Evolutionary conservation across 495 filamentous ascomycete genomes (phyloP).

Genomic region (Aspergillus nidulans): DNA sequence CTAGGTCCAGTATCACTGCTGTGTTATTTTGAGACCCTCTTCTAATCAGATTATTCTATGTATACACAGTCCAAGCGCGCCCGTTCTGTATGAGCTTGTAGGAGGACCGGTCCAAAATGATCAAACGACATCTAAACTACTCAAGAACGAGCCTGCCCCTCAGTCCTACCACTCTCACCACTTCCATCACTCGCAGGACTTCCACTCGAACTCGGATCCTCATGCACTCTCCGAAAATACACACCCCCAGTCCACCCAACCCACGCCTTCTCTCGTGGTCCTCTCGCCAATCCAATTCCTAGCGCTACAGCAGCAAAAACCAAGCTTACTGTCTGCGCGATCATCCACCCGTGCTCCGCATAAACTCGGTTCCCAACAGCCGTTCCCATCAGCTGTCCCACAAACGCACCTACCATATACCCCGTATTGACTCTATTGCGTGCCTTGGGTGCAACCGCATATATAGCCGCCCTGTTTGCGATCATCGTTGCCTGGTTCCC

Average conservation of each 20-base stretch:
- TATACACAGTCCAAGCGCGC: no score
- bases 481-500: slow-evolving; percentile 73
- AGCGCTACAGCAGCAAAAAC: slow-evolving; percentile 60
- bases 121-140: no score
- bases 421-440: slow-evolving; percentile 77
- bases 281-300: slow-evolving; percentile 52
- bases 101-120: no score
- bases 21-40: no score
- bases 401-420: slow-evolving; percentile 74
- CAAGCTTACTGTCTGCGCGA: slow-evolving; percentile 62
- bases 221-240: not conserved
- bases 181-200: no score
- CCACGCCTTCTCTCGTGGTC: slow-evolving; percentile 69
- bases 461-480: slow-evolving; percentile 68
- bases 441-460: slow-evolving; percentile 64
- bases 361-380: slow-evolving; percentile 68
- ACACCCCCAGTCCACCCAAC: slow-evolving; percentile 67
- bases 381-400: slow-evolving; percentile 73
- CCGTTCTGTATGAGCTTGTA: no score
- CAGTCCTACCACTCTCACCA: no score
- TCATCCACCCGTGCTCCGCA: slow-evolving; percentile 64
- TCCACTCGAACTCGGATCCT: not conserved
- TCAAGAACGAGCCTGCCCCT: no score
- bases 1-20: no score
- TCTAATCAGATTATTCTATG: no score